phyloP scores from a whole-genome alignment of 2,329 filamentous ascomycete genomes.

The Alternaria sp. region DNA sequence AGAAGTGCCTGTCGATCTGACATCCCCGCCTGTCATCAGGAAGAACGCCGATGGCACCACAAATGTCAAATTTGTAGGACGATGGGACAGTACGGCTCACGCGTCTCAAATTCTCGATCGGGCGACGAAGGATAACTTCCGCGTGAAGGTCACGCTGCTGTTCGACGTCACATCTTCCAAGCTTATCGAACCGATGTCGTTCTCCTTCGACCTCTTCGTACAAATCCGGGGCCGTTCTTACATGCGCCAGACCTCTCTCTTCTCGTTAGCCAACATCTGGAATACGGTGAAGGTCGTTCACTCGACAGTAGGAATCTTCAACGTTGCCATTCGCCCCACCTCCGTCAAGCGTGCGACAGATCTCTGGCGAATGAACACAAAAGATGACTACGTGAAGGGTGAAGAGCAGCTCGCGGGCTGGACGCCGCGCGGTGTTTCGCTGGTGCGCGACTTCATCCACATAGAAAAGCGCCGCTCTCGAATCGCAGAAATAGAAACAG shows the following conservation, averaged over 20 bases:
- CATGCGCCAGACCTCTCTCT: conserved; percentile 84
- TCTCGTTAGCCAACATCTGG: conserved; percentile 82
- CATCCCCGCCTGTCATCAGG: conserved; percentile 78
- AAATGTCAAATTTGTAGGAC: conserved; percentile 83
- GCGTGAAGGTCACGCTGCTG: conserved; percentile 82
- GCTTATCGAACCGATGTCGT: conserved; percentile 86
- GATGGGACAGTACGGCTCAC: conserved; percentile 97
- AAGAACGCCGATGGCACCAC: conserved; percentile 90
- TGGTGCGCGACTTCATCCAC: conserved; percentile 86
- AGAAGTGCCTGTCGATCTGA: conserved; percentile 78
- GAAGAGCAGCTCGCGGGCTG: conserved; percentile 86
- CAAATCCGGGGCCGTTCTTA: conserved; percentile 86
- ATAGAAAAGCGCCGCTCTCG: conserved; percentile 76
- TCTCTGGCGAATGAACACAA: conserved; percentile 94
- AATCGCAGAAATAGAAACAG: conserved; percentile 79
- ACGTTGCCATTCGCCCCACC: conserved; percentile 81
- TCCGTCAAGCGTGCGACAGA: conserved; percentile 92
- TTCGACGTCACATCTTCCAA: conserved; percentile 88
- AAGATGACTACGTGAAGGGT: conserved; percentile 94
- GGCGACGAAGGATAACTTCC: conserved; percentile 89
- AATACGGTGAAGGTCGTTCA: conserved; percentile 85
- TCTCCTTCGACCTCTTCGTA: conserved; percentile 78
- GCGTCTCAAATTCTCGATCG: conserved; percentile 92
- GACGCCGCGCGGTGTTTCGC: conserved; percentile 86
- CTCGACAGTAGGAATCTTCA: conserved; percentile 86